phyloP scores from a whole-genome alignment of 768 basidiomycete genomes.

The Ramaria sp. region DNA sequence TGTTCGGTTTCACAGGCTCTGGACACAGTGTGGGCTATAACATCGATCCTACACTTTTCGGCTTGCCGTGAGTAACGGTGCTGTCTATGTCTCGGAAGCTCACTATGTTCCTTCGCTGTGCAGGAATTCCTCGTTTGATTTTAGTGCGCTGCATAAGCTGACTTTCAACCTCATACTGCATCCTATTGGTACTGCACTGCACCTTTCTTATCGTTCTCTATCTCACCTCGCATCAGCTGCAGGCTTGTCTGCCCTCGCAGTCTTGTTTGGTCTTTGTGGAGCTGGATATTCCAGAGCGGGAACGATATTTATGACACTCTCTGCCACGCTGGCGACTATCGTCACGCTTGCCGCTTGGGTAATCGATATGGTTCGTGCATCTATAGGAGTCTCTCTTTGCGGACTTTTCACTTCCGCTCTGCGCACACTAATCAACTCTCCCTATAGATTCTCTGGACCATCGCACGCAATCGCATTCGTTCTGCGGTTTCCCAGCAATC shows the following conservation, averaged over 20 bases:
- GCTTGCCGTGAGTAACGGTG: constrained; percentile 32
- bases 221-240: constrained; percentile 34
- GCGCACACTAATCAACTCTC: too few species aligned
- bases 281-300: constrained; percentile 52
- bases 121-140: constrained; percentile 33
- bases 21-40: constrained; percentile 45
- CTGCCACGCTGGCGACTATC: constrained; percentile 54
- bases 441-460: constrained; percentile 47
- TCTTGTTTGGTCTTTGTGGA: constrained; percentile 61
- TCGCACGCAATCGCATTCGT: constrained; percentile 49
- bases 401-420: too few species aligned
- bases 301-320: constrained; percentile 68
- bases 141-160: constrained; percentile 49
- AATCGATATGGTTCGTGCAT: constrained; percentile 51
- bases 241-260: constrained; percentile 51
- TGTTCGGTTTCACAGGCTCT: constrained; percentile 68
- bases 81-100: background rate
- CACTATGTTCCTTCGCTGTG: background rate
- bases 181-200: constrained; percentile 49
- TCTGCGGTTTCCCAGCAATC: constrained; percentile 23
- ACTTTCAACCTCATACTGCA: constrained; percentile 68
- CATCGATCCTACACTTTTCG: constrained; percentile 22
- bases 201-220: constrained; percentile 12
- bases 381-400: too few species aligned
- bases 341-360: constrained; percentile 59